These are phyloP conservation scores for Pythium volutum DNA, from an alignment of 352 stramenopile genomes.

Conservation along the genomic window DNA sequence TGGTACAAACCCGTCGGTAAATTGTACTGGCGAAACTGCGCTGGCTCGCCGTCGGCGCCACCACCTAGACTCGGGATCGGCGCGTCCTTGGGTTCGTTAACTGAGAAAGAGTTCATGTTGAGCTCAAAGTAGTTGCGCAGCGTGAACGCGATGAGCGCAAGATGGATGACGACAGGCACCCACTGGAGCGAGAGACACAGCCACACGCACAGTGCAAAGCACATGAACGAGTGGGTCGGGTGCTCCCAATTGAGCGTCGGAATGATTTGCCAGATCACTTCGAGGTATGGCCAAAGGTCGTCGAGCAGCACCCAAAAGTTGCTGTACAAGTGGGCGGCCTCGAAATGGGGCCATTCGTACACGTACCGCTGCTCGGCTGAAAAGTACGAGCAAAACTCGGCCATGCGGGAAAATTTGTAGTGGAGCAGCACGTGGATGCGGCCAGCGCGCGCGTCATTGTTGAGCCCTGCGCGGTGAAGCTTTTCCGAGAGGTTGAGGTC, in stretches of 20 bases:
- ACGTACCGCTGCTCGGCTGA: constrained; percentile 63
- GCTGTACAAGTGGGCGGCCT: constrained; percentile 79
- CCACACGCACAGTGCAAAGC: constrained; percentile 82
- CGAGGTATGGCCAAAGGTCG: constrained; percentile 81
- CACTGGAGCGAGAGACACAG: constrained; percentile 80
- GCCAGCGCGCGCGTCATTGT: constrained; percentile 78
- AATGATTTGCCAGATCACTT: constrained; percentile 80
- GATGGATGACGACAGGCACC: constrained; percentile 75
- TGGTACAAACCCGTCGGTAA: constrained; percentile 81
- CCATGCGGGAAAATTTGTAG: constrained; percentile 86
- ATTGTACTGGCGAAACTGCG: constrained; percentile 76
- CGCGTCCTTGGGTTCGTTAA: constrained; percentile 45
- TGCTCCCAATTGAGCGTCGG: constrained; percentile 86
- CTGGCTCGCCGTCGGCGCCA: constrained; percentile 31
- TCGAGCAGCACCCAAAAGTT: constrained; percentile 87
- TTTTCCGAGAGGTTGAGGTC: constrained; percentile 78
- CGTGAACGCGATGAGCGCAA: constrained; percentile 76
- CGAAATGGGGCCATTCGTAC: constrained; percentile 81
- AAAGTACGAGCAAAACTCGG: constrained; percentile 83
- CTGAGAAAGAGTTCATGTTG: constrained; percentile 75
- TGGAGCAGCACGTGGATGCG: constrained; percentile 82
- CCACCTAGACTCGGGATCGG: constrained; percentile 24
- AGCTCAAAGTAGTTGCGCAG: constrained; percentile 85
- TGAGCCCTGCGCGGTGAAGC: constrained; percentile 72
- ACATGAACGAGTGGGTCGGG: constrained; percentile 81